A percentile compares a stretch with the other conserved stretches of the same genome.
Evolutionary conservation across 805 yeast species (phyloP).

Genomic region (Lipomyces orientalis): DNA sequence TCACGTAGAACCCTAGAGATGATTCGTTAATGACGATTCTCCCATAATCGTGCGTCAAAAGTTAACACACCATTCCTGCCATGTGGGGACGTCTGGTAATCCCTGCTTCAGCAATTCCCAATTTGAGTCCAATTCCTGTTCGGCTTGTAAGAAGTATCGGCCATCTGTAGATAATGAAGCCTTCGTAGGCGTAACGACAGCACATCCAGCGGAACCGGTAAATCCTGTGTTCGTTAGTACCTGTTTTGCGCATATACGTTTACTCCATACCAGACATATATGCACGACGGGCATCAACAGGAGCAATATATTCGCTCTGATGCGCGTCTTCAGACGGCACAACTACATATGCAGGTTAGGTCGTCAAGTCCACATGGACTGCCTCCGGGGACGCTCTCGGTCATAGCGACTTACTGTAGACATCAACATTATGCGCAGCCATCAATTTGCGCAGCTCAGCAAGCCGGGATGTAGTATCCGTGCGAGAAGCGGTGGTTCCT

Average conservation of each 20-base stretch:
- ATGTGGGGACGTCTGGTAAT: constrained; percentile 66
- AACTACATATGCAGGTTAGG: constrained; percentile 38
- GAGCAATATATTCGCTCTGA: constrained; percentile 85
- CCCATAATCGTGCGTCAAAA: not conserved
- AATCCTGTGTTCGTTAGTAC: constrained; percentile 48
- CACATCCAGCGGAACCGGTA: constrained; percentile 92
- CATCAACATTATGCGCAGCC: constrained; percentile 66
- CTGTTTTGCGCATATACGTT: not conserved
- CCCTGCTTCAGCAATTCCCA: constrained; percentile 88
- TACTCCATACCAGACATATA: constrained; percentile 66
- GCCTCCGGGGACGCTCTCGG: not conserved
- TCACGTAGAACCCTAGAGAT: constrained; percentile 54
- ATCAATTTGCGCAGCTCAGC: constrained; percentile 65
- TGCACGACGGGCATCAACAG: constrained; percentile 79
- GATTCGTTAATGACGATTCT: constrained; percentile 29
- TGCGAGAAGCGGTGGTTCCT: constrained; percentile 19
- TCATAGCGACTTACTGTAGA: constrained; percentile 53
- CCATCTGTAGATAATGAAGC: constrained; percentile 94
- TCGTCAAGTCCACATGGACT: not conserved
- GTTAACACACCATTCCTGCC: constrained; percentile 70
- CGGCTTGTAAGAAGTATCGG: constrained; percentile 90
- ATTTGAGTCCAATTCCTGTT: constrained; percentile 73
- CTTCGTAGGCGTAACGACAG: constrained; percentile 71
- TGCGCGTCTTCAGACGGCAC: constrained; percentile 93
- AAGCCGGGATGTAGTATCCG: constrained; percentile 52